These are phyloP conservation scores for Erigeron philadelphicus DNA, from an alignment of 140 eudicot species.

Conservation along the genomic window DNA sequence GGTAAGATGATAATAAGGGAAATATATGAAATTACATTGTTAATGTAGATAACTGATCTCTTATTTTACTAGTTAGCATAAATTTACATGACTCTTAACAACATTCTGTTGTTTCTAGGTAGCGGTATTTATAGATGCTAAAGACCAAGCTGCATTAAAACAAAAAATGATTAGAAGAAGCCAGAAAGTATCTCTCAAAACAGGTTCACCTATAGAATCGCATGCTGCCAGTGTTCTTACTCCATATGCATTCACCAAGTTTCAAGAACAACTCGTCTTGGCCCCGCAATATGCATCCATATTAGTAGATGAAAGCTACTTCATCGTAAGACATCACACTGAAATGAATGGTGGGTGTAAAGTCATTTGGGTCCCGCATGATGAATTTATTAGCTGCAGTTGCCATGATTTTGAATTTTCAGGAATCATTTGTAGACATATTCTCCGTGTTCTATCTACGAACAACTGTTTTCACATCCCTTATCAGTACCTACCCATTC, in stretches of 20 bases:
- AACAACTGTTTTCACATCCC: conserved; percentile 86
- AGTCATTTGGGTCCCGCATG: conserved; percentile 69
- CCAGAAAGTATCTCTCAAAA: conserved; percentile 56
- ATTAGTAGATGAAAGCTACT: conserved; percentile 54
- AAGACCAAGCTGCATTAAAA: conserved; percentile 51
- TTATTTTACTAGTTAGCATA: not conserved
- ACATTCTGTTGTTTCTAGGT: conserved; percentile 37
- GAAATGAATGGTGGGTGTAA: conserved; percentile 61
- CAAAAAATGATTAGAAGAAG: conserved; percentile 38
- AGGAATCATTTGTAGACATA: conserved; percentile 77
- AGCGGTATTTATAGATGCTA: conserved; percentile 46
- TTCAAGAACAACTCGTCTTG: conserved; percentile 75
- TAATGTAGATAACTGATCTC: too few relatives aligned
- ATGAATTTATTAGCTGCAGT: conserved; percentile 65
- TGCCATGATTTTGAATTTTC: conserved; percentile 76
- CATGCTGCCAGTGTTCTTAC: conserved; percentile 78
- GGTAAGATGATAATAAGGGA: too few relatives aligned
- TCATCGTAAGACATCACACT: conserved; percentile 76
- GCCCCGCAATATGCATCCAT: conserved; percentile 86
- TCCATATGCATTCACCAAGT: conserved; percentile 66
- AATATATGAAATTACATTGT: too few relatives aligned
- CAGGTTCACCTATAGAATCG: conserved; percentile 84
- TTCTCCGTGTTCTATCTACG: conserved; percentile 73
- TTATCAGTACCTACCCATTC: conserved; percentile 59
- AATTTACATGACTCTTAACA: not conserved